phyloP scores from a whole-genome alignment of 2,329 filamentous ascomycete genomes.

The Apiospora malaysiana region DNA sequence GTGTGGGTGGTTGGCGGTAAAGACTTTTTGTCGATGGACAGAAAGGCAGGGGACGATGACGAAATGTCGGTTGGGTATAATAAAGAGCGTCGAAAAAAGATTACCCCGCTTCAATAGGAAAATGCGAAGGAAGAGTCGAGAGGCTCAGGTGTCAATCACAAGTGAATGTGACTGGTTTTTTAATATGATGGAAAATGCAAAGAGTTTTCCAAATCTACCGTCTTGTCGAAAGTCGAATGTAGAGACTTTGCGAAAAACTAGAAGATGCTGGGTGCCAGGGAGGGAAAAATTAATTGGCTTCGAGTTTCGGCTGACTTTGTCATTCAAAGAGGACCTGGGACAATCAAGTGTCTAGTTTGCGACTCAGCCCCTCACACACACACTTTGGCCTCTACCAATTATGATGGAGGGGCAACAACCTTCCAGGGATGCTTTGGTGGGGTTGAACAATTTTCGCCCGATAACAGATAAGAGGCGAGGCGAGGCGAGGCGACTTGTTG shows the following conservation, averaged over 20 bases:
- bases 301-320: constrained; percentile 14
- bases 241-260: constrained; percentile 17
- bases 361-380: constrained; percentile 19
- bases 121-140: constrained; percentile 13
- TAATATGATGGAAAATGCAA: constrained; percentile 2
- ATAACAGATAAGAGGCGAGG: constrained; percentile 2
- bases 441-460: constrained; percentile 3
- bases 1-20: not conserved
- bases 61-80: constrained; percentile 16
- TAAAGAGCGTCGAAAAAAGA: constrained; percentile 19
- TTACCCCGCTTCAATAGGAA: constrained; percentile 19
- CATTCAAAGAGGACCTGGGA: not conserved
- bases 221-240: constrained; percentile 18
- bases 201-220: not conserved
- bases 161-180: constrained; percentile 20
- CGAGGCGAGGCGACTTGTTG: too few species aligned
- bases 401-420: constrained; percentile 12
- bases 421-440: not conserved
- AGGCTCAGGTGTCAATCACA: constrained; percentile 18
- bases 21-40: constrained; percentile 1
- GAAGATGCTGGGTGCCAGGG: constrained; percentile 14
- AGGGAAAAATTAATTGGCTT: constrained; percentile 15
- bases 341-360: constrained; percentile 3
- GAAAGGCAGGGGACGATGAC: constrained; percentile 13
- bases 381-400: not conserved